Base-by-base conservation (phyloP, 768 basidiomycete species). In the Serendipita sp. region DNA sequence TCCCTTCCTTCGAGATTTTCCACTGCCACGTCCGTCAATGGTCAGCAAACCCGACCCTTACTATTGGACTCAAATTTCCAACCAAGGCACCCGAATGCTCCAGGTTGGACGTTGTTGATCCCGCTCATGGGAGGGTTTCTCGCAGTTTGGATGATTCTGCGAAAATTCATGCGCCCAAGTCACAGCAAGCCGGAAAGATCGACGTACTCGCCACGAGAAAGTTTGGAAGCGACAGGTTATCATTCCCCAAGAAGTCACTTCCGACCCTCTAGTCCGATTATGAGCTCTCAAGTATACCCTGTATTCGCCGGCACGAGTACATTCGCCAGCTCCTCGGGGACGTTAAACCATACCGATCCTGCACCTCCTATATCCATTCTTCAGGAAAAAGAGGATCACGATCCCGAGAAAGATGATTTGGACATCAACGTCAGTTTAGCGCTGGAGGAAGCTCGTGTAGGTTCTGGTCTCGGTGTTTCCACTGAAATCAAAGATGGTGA, bases 401-500 rank as follows among this genome's bases (percentile, higher is more conserved):
- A 29, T 10, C 34, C 55, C 8, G 16, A n/a, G 55, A 60, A 36
- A 8, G 36, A 60, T 10, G 55, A 31, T 3, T 10, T n/a, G 36
- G 55, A 60, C 10, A 34, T 37, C 55, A 60, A 60, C 55, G 10
- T 60, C 31, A 60, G 27, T 37, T 29, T 60, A 10, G 55, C 55
- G 8, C 27, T 60, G 4, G 55, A 60, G 55, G 73, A 62, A 72
- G 69, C 43, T 66, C 70, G 11, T 53, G 66, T 3, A 69, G 73
- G 69, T 23, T 72, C 34, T 64, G 44, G 58, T 66, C 64, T 48
- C 64, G 62, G 64, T 67, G 66, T 44, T 58, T 66, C 8, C 63
- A 70, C 66, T 46, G 75, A 69, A 33, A 75, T 69, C 16, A 77
- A 66, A 44, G 83, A 78, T 60, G 77, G 72, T 1, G 85, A 83